phyloP scores from a whole-genome alignment of 2,329 filamentous ascomycete genomes.

The Fusarium equiseti region DNA sequence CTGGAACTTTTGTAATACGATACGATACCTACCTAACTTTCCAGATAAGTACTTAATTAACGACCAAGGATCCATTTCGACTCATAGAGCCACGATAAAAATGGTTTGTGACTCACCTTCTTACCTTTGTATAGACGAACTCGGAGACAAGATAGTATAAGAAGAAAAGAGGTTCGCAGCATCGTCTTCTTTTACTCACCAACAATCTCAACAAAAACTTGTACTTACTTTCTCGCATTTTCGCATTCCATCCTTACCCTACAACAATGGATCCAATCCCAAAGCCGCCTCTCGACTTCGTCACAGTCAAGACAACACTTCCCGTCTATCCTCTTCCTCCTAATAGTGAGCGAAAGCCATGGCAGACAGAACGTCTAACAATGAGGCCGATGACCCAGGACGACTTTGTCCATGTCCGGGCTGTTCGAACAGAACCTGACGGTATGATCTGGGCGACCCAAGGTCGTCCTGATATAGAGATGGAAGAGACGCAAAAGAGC shows the following conservation, averaged over 20 bases:
- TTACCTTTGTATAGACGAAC: not conserved
- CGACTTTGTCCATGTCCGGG: conserved; percentile 64
- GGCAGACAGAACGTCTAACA: conserved; percentile 66
- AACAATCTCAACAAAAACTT: not conserved
- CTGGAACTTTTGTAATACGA: conserved; percentile 23
- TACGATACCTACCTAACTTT: not conserved
- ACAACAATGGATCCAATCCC: conserved; percentile 35
- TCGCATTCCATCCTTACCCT: conserved; percentile 11
- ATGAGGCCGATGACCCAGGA: conserved; percentile 63
- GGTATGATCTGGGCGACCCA: conserved; percentile 70
- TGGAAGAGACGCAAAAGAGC: conserved; percentile 57
- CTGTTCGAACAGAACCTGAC: conserved; percentile 68
- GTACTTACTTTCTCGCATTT: not conserved
- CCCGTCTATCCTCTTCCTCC: conserved; percentile 59
- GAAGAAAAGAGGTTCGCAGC: not conserved
- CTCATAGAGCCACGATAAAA: not conserved
- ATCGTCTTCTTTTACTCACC: not conserved
- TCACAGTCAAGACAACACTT: conserved; percentile 62
- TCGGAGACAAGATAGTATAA: not conserved
- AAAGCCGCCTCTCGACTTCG: conserved; percentile 45
- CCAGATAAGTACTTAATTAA: not conserved
- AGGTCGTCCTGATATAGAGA: conserved; percentile 58
- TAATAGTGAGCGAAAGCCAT: conserved; percentile 53
- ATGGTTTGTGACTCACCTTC: conserved; percentile 13
- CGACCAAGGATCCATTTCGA: not conserved